Evolutionary conservation across 345 rosid genomes (phyloP).

Genomic region (thale cress (Arabidopsis thaliana)): DNA sequence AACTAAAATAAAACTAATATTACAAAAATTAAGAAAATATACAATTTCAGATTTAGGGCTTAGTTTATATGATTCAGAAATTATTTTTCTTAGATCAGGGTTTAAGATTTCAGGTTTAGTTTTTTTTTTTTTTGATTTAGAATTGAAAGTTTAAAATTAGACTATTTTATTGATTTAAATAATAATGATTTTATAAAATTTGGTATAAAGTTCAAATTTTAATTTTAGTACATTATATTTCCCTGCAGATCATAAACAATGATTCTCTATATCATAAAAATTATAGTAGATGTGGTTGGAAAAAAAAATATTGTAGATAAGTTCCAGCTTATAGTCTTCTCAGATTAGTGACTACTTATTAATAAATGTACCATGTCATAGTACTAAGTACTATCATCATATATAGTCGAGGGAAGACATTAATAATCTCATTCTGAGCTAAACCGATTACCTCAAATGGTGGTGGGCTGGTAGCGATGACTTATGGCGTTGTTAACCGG

Average conservation of each 20-base stretch:
- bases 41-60: background rate
- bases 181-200: background rate
- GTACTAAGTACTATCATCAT: background rate
- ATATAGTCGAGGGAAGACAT: background rate
- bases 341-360: background rate
- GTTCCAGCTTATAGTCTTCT: background rate
- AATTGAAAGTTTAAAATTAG: background rate
- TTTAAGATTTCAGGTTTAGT: background rate
- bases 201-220: too few species aligned
- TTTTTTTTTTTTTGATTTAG: background rate
- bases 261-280: background rate
- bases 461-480: background rate
- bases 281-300: background rate
- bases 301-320: background rate
- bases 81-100: background rate
- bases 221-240: background rate
- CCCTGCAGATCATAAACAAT: background rate
- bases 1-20: background rate
- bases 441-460: background rate
- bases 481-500: background rate
- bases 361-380: background rate
- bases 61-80: background rate
- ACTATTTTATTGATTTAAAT: background rate
- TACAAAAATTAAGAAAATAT: background rate
- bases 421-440: background rate